A percentile compares a stretch with the other conserved stretches of the same genome.
phyloP scores from a whole-genome alignment of 2,329 filamentous ascomycete species.

The Colletotrichum noveboracense region DNA sequence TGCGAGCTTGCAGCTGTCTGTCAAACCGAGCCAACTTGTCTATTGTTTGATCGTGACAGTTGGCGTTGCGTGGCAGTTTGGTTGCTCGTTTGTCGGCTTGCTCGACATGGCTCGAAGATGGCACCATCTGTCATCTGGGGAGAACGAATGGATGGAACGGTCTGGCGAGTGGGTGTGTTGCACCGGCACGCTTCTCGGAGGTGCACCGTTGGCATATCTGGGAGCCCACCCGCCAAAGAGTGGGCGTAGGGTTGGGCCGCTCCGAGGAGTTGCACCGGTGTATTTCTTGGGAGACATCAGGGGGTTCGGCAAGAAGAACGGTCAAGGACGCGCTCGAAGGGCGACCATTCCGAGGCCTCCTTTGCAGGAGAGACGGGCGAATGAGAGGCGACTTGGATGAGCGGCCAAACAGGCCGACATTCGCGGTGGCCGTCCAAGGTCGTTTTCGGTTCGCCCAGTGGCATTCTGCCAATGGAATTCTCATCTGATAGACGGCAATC shows the following conservation, averaged over 20 bases:
- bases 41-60: background rate
- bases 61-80: background rate
- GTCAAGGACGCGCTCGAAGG: background rate
- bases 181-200: slow-evolving; percentile 2
- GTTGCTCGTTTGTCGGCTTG: background rate
- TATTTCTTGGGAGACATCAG: background rate
- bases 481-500: slow-evolving; percentile 14
- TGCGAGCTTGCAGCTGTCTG: background rate
- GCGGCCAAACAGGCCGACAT: background rate
- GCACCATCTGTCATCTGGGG: background rate
- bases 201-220: background rate
- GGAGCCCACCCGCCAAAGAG: slow-evolving; percentile 8
- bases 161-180: slow-evolving; percentile 1
- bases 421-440: background rate
- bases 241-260: slow-evolving; percentile 9
- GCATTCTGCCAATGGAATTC: background rate
- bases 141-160: background rate
- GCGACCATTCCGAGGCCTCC: background rate
- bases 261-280: background rate
- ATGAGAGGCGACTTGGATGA: background rate
- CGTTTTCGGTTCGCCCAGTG: background rate
- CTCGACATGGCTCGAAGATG: background rate
- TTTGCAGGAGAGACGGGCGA: background rate
- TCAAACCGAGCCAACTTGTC: background rate
- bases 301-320: slow-evolving; percentile 3